These are phyloP conservation scores for Yamadazyma kitorensis DNA, from an alignment of 805 yeast species.

Conservation along the genomic window DNA sequence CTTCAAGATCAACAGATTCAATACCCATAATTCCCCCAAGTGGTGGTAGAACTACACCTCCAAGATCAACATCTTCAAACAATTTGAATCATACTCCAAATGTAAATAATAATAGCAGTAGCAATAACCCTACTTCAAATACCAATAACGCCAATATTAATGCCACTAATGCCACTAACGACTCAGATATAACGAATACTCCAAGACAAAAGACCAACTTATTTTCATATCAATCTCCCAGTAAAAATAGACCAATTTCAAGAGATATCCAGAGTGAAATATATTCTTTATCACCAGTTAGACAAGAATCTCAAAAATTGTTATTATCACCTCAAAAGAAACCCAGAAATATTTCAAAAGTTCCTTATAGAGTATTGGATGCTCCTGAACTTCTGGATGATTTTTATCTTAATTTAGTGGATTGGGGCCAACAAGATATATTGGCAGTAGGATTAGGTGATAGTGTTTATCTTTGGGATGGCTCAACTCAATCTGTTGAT, in stretches of 20 bases:
- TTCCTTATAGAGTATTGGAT: slow-evolving; percentile 89
- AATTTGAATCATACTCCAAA: slow-evolving; percentile 4
- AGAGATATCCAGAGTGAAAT: slow-evolving; percentile 68
- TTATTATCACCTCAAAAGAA: slow-evolving; percentile 80
- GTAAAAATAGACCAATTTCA: slow-evolving; percentile 59
- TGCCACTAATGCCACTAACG: slow-evolving; percentile 4
- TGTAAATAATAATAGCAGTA: not conserved
- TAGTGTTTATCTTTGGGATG: slow-evolving; percentile 89
- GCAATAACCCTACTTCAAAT: not conserved
- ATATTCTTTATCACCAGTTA: slow-evolving; percentile 80
- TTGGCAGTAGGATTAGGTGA: slow-evolving; percentile 89
- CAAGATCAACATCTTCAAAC: slow-evolving; percentile 14
- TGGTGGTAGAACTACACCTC: slow-evolving; percentile 22
- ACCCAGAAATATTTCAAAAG: slow-evolving; percentile 73
- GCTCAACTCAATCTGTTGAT: slow-evolving; percentile 76
- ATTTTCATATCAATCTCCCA: slow-evolving; percentile 73
- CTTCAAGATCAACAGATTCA: slow-evolving; percentile 11
- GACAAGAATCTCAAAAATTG: slow-evolving; percentile 81
- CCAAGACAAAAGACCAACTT: slow-evolving; percentile 52
- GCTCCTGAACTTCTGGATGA: slow-evolving; percentile 96
- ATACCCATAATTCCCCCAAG: slow-evolving; percentile 8
- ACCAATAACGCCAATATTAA: slow-evolving; percentile 1
- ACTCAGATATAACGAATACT: slow-evolving; percentile 27
- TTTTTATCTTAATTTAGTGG: slow-evolving; percentile 85
- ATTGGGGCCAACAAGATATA: slow-evolving; percentile 91